Base-by-base conservation (phyloP, 306 rosid genomes). In the Pyrus betulifolia region DNA sequence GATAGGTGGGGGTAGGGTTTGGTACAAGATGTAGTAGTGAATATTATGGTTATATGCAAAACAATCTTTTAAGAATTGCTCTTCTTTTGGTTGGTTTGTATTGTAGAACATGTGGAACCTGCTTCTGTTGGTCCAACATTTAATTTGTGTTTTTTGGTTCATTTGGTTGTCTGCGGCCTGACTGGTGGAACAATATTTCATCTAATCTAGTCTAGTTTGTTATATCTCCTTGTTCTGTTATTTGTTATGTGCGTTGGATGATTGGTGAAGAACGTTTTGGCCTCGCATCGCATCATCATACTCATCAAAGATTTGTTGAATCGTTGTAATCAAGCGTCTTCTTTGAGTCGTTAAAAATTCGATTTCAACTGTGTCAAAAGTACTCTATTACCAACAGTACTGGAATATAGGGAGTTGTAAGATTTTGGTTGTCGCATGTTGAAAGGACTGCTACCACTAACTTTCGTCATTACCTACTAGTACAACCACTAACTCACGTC, bases 121-220 rank as follows among this genome's bases (percentile, higher is more conserved):
- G 71, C 64, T 8, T 38, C 27, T 66, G 73, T 70, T 67, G 66
- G 67, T n/a, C 60, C 74, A 59, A 42, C 67, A 11, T 35, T 49
- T 76, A 12, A 22, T 78, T 30, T 49, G 21, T 17, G 17, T 75
- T 42, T 49, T 54, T 73, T 77, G 40, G 77, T 59, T 64, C 55
- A 52, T 69, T 71, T 81, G 66, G 83, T 52, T 64, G 70, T 76
- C 74, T 76, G 92, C 90, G 79, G 97, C 91, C 85, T 55, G 85
- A 44, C 78, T 35, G 64, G 62, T 25, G 27, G 84, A 85, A 80
- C 83, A 40, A 40, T 75, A 80, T 87, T 80, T 82, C 84, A 61
- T 86, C 88, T 89, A 84, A 81, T 88, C 61, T 77, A 62, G 86
- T 78, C 2, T 27, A 67, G 82, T 59, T 58, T 76, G 78, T 49